Conservation (phyloP, 768 basidiomycete species). For the Mycena galopus region DNA sequence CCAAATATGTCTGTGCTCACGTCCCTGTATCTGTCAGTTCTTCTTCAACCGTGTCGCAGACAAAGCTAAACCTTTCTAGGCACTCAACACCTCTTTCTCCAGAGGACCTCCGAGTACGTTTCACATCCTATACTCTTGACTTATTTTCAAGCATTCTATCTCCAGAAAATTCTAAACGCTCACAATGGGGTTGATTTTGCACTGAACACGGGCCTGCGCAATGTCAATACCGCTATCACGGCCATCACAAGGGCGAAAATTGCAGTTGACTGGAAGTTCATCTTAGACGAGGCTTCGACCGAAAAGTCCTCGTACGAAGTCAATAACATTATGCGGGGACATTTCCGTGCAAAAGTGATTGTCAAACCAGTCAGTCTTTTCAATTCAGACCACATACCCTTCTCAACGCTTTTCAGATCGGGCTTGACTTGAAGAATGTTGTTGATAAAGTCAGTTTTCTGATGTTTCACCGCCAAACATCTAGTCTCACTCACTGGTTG, state of each 20-base stretch:
- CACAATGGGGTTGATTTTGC: background rate
- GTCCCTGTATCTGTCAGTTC: too few species aligned
- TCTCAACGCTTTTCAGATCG: too few species aligned
- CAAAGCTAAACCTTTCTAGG: too few species aligned
- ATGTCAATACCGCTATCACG: background rate
- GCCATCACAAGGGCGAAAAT: background rate
- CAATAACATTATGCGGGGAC: background rate
- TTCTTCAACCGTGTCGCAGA: too few species aligned
- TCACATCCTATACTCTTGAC: too few species aligned
- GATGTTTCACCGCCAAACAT: too few species aligned
- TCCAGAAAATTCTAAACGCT: background rate
- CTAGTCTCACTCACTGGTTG: too few species aligned
- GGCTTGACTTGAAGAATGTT: too few species aligned
- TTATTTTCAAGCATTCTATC: background rate
- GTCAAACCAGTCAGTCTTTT: background rate
- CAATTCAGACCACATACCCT: background rate
- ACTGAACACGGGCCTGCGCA: background rate
- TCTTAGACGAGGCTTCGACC: background rate
- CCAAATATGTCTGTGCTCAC: too few species aligned
- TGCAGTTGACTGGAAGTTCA: background rate
- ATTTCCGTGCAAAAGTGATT: background rate
- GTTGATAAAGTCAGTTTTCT: too few species aligned
- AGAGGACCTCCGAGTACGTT: too few species aligned
- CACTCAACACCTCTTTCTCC: too few species aligned
- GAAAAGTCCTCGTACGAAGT: background rate